These are phyloP conservation scores for Tilletia indica DNA, from an alignment of 1,284 basidiomycete species.

Conservation along the genomic window DNA sequence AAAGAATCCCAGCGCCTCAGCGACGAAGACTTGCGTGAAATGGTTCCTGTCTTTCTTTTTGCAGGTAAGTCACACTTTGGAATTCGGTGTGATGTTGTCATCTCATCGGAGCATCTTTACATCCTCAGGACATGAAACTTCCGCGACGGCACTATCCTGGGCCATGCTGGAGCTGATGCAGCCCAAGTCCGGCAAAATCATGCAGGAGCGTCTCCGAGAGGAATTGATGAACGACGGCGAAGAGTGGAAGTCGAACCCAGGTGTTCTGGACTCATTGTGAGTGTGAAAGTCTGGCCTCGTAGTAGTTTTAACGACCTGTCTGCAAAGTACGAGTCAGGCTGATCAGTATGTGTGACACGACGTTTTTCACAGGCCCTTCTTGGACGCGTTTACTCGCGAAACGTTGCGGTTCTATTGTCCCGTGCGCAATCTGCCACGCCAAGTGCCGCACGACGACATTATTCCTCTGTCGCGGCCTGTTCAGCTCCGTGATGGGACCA, in stretches of 20 bases:
- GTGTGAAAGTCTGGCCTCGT: background rate
- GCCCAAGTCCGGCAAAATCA: background rate
- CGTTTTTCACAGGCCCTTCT: background rate
- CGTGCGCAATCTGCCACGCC: background rate
- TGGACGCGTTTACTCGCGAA: conserved; percentile 7
- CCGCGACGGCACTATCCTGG: conserved; percentile 4
- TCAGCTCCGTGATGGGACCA: background rate
- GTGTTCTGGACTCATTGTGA: conserved; percentile 6
- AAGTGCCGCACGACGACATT: conserved; percentile 6
- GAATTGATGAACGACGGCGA: background rate
- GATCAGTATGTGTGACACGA: too few species aligned
- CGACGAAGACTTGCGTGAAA: background rate
- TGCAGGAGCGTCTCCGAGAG: background rate
- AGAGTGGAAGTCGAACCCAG: background rate
- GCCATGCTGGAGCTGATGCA: conserved; percentile 6
- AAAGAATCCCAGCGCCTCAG: conserved; percentile 8
- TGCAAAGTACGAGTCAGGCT: too few species aligned
- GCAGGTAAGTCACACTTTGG: background rate
- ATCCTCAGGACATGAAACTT: conserved; percentile 11
- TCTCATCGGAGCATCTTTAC: background rate
- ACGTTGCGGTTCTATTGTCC: conserved; percentile 4
- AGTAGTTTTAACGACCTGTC: too few species aligned
- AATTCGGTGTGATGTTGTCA: background rate
- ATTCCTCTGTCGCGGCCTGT: conserved; percentile 4
- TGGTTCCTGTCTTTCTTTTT: conserved; percentile 6